Base-by-base conservation (phyloP, 306 rosid species). In the Vigna radiata region DNA sequence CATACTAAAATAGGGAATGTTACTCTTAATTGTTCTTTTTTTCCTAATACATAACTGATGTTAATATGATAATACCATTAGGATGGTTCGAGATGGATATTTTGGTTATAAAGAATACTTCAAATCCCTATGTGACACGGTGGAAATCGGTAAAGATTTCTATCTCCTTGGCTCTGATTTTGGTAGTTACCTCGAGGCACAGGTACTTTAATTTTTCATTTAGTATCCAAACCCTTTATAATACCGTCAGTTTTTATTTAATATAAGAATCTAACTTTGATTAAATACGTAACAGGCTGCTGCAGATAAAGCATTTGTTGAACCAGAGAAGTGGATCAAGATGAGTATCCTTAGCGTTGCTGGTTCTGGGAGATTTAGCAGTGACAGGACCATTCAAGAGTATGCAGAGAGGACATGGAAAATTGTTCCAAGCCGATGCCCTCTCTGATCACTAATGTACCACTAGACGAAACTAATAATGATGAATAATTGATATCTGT, bases 261-360 rank as follows among this genome's bases (percentile, higher is more conserved):
- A 39, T 56, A 8, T 61, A 21, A 18, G 31, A 64, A 71, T 68
- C 41, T 61, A 29, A 39, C 37, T 55, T 47, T 44, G 49, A 61
- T 77, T 56, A 21, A 31, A 16, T 74, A 70, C 67, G 37, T 56
- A 63, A 62, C 81, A 90, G 95, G 90, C 95, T 81, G 89, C 92
- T 13, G 95, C 92, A 0, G 95, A 90, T 77, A 83, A 85, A 77
- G 88, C 95, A 75, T 90, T 84, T 39, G 77, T 83, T 25, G 88
- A 90, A 77, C 83, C 85, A 41, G 84, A 86, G 52, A 86, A 80
- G 84, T 90, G 96, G 96, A 85, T 85, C 7, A 75, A 62, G 77
- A 90, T 90, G 96, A 88, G 92, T 87, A 88, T 90, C 76, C 89
- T 88, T 36, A 82, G 90, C 75, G 80, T 86, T 17, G 92, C 96